Percentiles rank a stretch among this genome's conserved stretches.
These are phyloP conservation scores for Dendrobium nobile DNA, from an alignment of 106 monocot genomes.

Conservation along the genomic window DNA sequence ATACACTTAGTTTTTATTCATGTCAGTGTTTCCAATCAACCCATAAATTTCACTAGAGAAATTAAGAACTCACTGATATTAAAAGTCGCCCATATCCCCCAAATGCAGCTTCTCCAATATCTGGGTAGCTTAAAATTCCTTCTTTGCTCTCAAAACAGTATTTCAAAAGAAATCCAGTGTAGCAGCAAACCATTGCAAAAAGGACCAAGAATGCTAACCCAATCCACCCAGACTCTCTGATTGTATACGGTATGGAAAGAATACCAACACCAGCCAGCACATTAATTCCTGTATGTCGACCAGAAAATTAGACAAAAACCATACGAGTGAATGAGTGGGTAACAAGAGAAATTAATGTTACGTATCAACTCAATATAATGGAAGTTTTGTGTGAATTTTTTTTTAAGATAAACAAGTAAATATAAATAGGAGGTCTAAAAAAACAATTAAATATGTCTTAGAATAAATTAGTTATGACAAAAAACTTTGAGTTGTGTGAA, in stretches of 20 bases:
- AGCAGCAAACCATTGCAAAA: conserved; percentile 82
- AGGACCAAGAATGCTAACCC: conserved; percentile 50
- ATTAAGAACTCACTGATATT: conserved; percentile 66
- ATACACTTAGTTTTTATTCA: not conserved
- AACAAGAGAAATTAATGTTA: not conserved
- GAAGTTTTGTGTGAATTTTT: too few species aligned
- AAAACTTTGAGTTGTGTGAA: too few species aligned
- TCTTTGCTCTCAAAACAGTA: conserved; percentile 94
- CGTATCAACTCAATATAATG: too few species aligned
- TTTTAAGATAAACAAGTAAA: too few species aligned
- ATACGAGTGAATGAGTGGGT: not conserved
- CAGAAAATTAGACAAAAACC: not conserved
- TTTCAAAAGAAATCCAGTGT: conserved; percentile 82
- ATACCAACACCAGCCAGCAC: conserved; percentile 82
- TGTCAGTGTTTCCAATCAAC: not conserved
- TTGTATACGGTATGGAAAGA: conserved; percentile 80
- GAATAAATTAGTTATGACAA: too few species aligned
- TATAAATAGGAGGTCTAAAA: too few species aligned
- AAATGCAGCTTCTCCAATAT: conserved; percentile 97
- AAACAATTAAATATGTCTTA: too few species aligned
- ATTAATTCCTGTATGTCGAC: conserved; percentile 62
- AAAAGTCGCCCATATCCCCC: conserved; percentile 78
- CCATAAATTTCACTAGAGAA: not conserved
- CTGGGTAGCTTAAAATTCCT: conserved; percentile 79
- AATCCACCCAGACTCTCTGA: conserved; percentile 91